Conservation (phyloP, 306 rosid genomes). For the Acacia crassicarpa region DNA sequence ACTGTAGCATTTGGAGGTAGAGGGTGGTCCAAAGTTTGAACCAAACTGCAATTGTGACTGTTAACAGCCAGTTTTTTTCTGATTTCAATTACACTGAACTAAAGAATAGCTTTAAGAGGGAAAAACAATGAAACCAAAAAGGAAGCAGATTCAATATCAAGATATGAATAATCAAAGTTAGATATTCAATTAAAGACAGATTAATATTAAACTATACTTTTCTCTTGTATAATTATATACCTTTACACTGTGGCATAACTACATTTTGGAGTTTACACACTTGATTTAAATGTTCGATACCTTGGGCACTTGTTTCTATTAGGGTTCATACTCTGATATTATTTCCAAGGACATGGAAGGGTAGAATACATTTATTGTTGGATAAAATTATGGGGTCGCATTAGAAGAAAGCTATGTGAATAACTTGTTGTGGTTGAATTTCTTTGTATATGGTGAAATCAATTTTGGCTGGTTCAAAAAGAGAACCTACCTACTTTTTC, state of each 20-base stretch:
- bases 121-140: no score
- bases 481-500: not conserved
- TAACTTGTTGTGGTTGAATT: constrained; percentile 6
- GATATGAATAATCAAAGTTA: no score
- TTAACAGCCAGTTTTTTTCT: no score
- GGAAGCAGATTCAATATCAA: no score
- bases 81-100: not conserved
- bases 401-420: not conserved
- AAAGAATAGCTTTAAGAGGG: not conserved
- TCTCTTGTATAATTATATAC: no score
- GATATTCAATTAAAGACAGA: no score
- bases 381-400: not conserved
- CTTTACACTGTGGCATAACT: no score
- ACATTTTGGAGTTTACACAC: no score
- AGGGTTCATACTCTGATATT: not conserved
- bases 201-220: no score
- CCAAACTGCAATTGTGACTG: no score
- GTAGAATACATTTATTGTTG: not conserved
- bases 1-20: not conserved
- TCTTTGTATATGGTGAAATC: not conserved
- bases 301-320: not conserved
- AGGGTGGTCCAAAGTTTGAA: no score
- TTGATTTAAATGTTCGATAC: no score
- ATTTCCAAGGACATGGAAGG: not conserved
- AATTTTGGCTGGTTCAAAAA: not conserved